These are phyloP conservation scores for Phytophthora pistaciae DNA, from an alignment of 352 stramenopile species.

Conservation along the genomic window DNA sequence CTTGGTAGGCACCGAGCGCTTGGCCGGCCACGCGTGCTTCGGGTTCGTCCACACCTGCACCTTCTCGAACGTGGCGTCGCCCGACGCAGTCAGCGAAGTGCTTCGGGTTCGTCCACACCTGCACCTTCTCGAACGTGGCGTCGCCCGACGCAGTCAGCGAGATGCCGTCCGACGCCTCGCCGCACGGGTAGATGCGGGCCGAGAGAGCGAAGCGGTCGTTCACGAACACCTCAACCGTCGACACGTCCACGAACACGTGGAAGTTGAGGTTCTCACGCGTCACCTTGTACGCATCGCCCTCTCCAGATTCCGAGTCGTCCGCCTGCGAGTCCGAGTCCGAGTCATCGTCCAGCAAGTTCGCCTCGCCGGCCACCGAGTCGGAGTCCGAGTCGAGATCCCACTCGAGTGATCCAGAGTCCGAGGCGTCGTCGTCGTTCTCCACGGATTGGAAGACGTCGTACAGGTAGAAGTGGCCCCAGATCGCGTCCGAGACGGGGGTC, in stretches of 20 bases:
- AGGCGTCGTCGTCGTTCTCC: background rate
- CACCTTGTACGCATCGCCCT: constrained; percentile 36
- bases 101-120: constrained; percentile 65
- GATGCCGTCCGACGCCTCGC: constrained; percentile 55
- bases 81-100: constrained; percentile 57
- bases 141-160: constrained; percentile 51
- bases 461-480: constrained; percentile 62
- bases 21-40: constrained; percentile 63
- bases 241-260: constrained; percentile 70
- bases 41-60: constrained; percentile 63
- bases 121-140: constrained; percentile 61
- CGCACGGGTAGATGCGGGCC: constrained; percentile 69
- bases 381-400: background rate
- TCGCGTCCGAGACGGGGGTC: constrained; percentile 36
- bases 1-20: constrained; percentile 42
- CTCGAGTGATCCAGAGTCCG: background rate
- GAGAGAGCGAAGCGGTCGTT: constrained; percentile 72
- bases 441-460: constrained; percentile 39
- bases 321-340: constrained; percentile 13
- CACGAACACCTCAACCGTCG: constrained; percentile 69
- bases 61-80: constrained; percentile 57
- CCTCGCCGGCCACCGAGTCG: background rate
- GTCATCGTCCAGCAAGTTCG: background rate
- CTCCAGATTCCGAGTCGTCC: constrained; percentile 16
- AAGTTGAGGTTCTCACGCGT: constrained; percentile 61